phyloP scores from a whole-genome alignment of 495 filamentous ascomycete species.

The Delitschia confertaspora region DNA sequence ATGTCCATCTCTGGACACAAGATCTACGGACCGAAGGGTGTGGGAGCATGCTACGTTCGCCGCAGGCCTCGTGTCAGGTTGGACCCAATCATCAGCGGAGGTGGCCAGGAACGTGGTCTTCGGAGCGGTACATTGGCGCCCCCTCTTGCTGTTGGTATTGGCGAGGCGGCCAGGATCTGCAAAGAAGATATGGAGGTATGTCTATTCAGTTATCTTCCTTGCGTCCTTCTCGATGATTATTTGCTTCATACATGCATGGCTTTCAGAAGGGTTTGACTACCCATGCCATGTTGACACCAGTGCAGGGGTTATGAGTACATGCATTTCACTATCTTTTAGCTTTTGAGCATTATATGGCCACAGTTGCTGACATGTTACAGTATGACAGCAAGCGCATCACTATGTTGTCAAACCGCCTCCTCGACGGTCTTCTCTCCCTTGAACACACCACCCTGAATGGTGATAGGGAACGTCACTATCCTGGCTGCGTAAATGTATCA shows the following conservation, averaged over 20 bases:
- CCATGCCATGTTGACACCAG: slow-evolving; percentile 45
- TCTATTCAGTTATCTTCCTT: slow-evolving; percentile 22
- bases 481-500: slow-evolving; percentile 95
- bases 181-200: slow-evolving; percentile 82
- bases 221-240: slow-evolving; percentile 45
- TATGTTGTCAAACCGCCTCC: slow-evolving; percentile 69
- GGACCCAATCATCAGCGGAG: slow-evolving; percentile 91
- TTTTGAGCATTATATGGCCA: not conserved
- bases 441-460: slow-evolving; percentile 93
- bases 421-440: slow-evolving; percentile 70
- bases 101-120: slow-evolving; percentile 89
- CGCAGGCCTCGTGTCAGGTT: slow-evolving; percentile 85
- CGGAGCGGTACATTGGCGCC: slow-evolving; percentile 91
- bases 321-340: not conserved
- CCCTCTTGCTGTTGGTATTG: slow-evolving; percentile 80
- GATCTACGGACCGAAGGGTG: slow-evolving; percentile 96
- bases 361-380: slow-evolving; percentile 44
- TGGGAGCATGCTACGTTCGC: slow-evolving; percentile 92
- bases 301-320: slow-evolving; percentile 44
- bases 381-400: slow-evolving; percentile 84
- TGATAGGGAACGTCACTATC: slow-evolving; percentile 73
- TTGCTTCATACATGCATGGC: slow-evolving; percentile 61
- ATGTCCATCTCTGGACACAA: slow-evolving; percentile 99
- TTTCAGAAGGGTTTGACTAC: slow-evolving; percentile 42
- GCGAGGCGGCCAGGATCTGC: slow-evolving; percentile 87